Evolutionary conservation across 2,329 filamentous ascomycete species (phyloP).

Genomic region (Cytospora schulzeri): DNA sequence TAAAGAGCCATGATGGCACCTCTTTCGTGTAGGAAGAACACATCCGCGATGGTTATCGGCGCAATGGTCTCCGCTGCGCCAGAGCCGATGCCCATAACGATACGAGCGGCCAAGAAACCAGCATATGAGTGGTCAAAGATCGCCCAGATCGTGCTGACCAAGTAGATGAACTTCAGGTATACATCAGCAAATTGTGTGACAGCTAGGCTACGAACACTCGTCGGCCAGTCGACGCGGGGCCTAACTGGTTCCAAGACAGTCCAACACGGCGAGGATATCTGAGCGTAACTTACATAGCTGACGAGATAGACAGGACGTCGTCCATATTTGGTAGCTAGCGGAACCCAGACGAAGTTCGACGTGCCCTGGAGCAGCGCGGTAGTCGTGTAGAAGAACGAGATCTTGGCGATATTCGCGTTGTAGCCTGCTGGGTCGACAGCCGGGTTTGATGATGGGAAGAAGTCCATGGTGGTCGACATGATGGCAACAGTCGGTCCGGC

Average conservation of each 20-base stretch:
- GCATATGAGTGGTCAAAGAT: conserved; percentile 45
- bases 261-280: neutral
- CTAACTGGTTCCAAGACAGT: neutral
- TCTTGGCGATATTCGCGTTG: conserved; percentile 42
- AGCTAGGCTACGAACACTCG: neutral
- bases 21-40: conserved; percentile 60
- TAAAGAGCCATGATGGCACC: conserved; percentile 53
- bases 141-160: conserved; percentile 45
- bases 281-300: conserved; percentile 39
- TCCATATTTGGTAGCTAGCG: conserved; percentile 48
- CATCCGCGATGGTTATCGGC: conserved; percentile 54
- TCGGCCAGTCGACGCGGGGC: neutral
- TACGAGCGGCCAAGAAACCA: conserved; percentile 48
- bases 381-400: conserved; percentile 56
- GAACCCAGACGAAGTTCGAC: conserved; percentile 51
- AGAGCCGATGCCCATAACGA: conserved; percentile 55
- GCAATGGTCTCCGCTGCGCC: conserved; percentile 56
- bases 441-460: conserved; percentile 44
- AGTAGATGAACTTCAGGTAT: conserved; percentile 38
- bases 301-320: conserved; percentile 46
- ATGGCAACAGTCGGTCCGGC: conserved; percentile 58
- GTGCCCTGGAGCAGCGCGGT: conserved; percentile 53
- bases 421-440: conserved; percentile 33
- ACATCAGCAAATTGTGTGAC: neutral
- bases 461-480: conserved; percentile 47